These are phyloP conservation scores for Malus hybrid DNA, from an alignment of 331 rosid species.

Conservation along the genomic window DNA sequence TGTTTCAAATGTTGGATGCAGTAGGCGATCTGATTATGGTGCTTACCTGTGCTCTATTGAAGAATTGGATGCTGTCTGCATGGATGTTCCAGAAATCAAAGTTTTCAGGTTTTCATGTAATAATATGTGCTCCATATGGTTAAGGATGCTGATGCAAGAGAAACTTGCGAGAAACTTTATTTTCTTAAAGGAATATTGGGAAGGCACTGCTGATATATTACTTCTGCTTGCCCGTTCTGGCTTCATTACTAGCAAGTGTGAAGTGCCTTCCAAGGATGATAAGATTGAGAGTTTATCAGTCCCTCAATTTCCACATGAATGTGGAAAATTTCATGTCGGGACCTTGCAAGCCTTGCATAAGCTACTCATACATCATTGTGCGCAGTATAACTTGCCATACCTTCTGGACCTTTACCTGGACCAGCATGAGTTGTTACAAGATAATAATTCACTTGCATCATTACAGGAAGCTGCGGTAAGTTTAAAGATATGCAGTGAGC, in stretches of 20 bases:
- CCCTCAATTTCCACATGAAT: conserved; percentile 17
- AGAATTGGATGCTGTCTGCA: conserved; percentile 71
- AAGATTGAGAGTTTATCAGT: conserved; percentile 33
- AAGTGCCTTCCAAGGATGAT: conserved; percentile 32
- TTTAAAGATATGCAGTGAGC: conserved; percentile 27
- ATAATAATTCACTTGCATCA: conserved; percentile 52
- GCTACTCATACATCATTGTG: conserved; percentile 65
- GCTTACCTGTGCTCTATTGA: conserved; percentile 63
- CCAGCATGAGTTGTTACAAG: conserved; percentile 48
- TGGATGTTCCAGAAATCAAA: conserved; percentile 63
- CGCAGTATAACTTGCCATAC: conserved; percentile 63
- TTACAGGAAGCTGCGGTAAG: conserved; percentile 84
- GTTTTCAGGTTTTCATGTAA: conserved; percentile 51
- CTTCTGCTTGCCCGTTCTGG: conserved; percentile 77
- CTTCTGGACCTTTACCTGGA: conserved; percentile 92
- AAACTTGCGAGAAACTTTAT: conserved; percentile 69
- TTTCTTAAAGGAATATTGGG: conserved; percentile 87
- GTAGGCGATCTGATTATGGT: conserved; percentile 48
- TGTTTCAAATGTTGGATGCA: conserved; percentile 41
- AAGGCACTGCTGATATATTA: conserved; percentile 66
- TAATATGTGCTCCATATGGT: conserved; percentile 59
- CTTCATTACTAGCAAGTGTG: conserved; percentile 39
- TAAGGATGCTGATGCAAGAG: conserved; percentile 68
- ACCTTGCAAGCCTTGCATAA: conserved; percentile 61
- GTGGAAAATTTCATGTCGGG: conserved; percentile 21